Evolutionary conservation across 768 basidiomycete species (phyloP).

Genomic region (Boletus sp.): DNA sequence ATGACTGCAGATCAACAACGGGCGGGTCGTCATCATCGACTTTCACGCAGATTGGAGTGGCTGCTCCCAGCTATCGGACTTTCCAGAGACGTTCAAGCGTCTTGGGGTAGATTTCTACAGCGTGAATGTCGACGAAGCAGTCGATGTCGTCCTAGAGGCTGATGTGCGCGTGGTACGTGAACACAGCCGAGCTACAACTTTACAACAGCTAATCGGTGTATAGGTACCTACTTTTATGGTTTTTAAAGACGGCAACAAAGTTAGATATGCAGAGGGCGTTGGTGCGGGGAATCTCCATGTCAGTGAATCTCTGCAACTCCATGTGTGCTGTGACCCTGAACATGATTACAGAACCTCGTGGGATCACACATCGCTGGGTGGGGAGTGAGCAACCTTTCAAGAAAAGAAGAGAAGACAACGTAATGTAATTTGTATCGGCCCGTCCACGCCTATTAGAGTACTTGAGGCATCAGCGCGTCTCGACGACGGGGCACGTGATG

Average conservation of each 20-base stretch:
- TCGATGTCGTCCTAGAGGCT: conserved; percentile 53
- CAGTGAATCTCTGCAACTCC: conserved; percentile 13
- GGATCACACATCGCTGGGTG: conserved; percentile 15
- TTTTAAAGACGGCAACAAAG: conserved; percentile 29
- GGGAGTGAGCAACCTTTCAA: neutral
- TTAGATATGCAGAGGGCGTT: conserved; percentile 25
- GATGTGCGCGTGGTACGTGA: conserved; percentile 58
- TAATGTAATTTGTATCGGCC: neutral
- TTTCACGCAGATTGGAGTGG: conserved; percentile 19
- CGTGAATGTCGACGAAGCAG: conserved; percentile 66
- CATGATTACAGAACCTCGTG: conserved; percentile 20
- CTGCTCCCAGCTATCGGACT: conserved; percentile 6
- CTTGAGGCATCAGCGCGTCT: neutral
- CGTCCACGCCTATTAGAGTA: too few species aligned
- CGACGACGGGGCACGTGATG: conserved; percentile 5
- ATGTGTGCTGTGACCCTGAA: neutral
- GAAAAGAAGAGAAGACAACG: neutral
- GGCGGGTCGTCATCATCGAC: conserved; percentile 24
- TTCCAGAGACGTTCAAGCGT: conserved; percentile 25
- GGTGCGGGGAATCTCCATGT: conserved; percentile 28
- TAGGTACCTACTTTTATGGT: conserved; percentile 31
- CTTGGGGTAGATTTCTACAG: conserved; percentile 60
- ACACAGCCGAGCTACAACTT: neutral
- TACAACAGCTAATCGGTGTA: neutral
- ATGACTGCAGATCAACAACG: conserved; percentile 22